A percentile compares a stretch with the other conserved stretches of the same genome.
Conservation (phyloP, 192 early-diverging fungal species). For the Podila epigama region DNA sequence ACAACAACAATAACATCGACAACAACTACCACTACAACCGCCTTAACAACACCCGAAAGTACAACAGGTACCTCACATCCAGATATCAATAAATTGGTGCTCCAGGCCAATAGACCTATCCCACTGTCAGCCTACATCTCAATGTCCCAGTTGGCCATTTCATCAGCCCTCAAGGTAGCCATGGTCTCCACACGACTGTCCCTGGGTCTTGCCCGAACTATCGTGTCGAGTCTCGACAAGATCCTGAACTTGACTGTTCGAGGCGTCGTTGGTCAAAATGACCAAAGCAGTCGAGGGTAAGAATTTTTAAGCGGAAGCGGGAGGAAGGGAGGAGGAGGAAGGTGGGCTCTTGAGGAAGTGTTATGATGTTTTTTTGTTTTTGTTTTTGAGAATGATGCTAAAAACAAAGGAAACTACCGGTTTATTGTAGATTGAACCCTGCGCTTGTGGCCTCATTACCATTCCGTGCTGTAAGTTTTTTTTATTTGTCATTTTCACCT, state of each 20-base stretch:
- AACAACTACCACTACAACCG: neutral
- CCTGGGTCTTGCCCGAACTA: constrained; percentile 26
- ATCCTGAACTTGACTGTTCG: constrained; percentile 20
- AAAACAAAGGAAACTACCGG: too few relatives aligned
- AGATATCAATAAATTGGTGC: neutral
- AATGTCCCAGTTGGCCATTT: constrained; percentile 30
- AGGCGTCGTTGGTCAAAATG: constrained; percentile 17
- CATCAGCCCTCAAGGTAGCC: constrained; percentile 39
- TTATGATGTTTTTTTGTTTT: neutral
- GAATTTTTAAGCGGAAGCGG: neutral
- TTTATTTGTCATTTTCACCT: neutral
- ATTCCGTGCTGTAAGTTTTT: constrained; percentile 32
- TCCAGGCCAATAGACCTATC: constrained; percentile 16
- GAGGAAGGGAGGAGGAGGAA: neutral
- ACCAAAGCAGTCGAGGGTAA: constrained; percentile 18
- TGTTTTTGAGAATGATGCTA: neutral
- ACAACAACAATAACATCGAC: neutral
- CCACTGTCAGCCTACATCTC: constrained; percentile 38
- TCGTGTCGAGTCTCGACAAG: constrained; percentile 34
- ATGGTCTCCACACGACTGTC: constrained; percentile 45
- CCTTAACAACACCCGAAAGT: neutral
- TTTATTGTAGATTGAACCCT: constrained; percentile 29
- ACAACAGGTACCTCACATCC: neutral
- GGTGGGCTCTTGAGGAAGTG: neutral
- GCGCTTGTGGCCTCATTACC: constrained; percentile 41